Conservation (phyloP, 2,329 filamentous ascomycete genomes). For the Beauveria brongniartii region DNA sequence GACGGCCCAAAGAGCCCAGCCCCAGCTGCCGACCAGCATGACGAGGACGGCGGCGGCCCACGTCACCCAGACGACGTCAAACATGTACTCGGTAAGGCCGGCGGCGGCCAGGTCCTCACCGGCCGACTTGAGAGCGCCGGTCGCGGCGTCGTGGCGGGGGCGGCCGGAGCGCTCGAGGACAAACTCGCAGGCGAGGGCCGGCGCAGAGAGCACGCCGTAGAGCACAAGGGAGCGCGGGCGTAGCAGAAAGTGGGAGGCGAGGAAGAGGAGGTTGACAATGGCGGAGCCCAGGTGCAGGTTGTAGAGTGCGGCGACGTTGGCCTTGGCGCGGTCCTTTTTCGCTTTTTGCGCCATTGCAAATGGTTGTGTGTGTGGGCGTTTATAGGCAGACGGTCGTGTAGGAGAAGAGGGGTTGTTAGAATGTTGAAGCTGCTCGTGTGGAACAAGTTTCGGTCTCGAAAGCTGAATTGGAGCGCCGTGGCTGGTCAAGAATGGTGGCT, state of each 20-base stretch:
- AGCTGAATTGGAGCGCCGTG: neutral
- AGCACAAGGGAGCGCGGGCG: constrained; percentile 46
- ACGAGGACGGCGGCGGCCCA: constrained; percentile 71
- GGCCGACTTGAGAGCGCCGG: constrained; percentile 59
- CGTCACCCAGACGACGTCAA: constrained; percentile 92
- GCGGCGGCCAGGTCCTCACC: constrained; percentile 84
- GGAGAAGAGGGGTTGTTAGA: neutral
- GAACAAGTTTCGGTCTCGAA: neutral
- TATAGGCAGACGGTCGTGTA: neutral
- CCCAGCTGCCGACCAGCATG: constrained; percentile 72
- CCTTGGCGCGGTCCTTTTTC: constrained; percentile 61
- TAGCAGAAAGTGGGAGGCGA: constrained; percentile 59
- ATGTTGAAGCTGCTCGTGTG: neutral
- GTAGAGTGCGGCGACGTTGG: constrained; percentile 69
- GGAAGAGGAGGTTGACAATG: constrained; percentile 63
- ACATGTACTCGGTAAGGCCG: constrained; percentile 95
- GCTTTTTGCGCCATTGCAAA: constrained; percentile 52
- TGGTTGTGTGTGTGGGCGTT: neutral
- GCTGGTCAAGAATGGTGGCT: neutral
- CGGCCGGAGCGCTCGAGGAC: constrained; percentile 79
- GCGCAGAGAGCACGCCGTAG: constrained; percentile 66
- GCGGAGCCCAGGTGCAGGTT: constrained; percentile 74
- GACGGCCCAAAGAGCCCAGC: constrained; percentile 47
- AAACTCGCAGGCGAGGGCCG: constrained; percentile 72
- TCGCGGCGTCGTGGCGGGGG: constrained; percentile 59